These are phyloP conservation scores for Hansfordia pulvinata DNA, from an alignment of 2,329 filamentous ascomycete species.

Conservation along the genomic window DNA sequence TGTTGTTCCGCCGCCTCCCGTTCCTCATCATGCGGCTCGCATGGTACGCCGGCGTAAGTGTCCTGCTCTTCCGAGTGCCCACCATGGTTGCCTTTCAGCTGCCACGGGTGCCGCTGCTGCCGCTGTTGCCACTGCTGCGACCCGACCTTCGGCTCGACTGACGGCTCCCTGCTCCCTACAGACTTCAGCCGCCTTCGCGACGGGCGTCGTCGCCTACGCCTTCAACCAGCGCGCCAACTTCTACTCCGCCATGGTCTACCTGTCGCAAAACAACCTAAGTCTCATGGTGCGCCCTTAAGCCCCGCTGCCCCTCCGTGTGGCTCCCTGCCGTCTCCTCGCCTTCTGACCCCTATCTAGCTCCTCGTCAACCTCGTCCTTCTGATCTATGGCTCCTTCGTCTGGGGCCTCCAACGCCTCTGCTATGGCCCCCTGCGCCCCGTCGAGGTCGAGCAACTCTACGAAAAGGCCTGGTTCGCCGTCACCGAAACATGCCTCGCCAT, in stretches of 20 bases:
- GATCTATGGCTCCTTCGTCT: conserved; percentile 66
- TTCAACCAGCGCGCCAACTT: conserved; percentile 95
- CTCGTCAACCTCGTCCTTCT: conserved; percentile 84
- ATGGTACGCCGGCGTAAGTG: conserved; percentile 47
- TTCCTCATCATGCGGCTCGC: conserved; percentile 38
- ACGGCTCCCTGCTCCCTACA: conserved; percentile 25
- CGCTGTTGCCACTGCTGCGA: too few relatives aligned
- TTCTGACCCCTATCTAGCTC: conserved; percentile 39
- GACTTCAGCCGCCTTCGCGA: conserved; percentile 75
- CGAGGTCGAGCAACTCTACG: conserved; percentile 93
- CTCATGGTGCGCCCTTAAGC: conserved; percentile 54
- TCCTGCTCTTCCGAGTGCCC: too few relatives aligned
- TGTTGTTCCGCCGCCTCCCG: conserved; percentile 3
- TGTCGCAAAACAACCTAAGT: conserved; percentile 92
- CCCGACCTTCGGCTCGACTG: conserved; percentile 4
- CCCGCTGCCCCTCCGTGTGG: conserved; percentile 1
- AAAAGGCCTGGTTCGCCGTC: conserved; percentile 95
- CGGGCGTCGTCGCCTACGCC: conserved; percentile 72
- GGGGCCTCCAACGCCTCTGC: conserved; percentile 76
- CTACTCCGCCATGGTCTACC: conserved; percentile 94
- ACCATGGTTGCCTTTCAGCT: too few relatives aligned
- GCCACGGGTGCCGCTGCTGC: too few relatives aligned
- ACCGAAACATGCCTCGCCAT: conserved; percentile 95
- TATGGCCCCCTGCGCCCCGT: conserved; percentile 84
- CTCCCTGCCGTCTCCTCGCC: neutral